Percentiles rank a stretch among this genome's conserved stretches.
phyloP scores from a whole-genome alignment of 495 filamentous ascomycete species.

The Beverwykella pulmonaria region DNA sequence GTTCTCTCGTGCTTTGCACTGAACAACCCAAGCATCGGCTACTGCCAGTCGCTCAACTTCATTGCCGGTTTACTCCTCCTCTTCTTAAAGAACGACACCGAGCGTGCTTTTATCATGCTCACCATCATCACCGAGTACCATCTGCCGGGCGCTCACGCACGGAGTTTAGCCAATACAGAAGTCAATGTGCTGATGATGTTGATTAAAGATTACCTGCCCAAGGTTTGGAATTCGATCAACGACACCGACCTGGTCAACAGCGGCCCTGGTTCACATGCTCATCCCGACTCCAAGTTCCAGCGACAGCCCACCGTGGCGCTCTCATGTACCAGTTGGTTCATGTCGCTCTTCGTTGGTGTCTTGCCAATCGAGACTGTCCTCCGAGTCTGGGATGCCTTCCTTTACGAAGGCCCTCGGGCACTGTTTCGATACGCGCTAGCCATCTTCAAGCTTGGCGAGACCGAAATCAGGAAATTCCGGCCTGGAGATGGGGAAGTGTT shows the following conservation, averaged over 20 bases:
- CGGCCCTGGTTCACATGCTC: constrained; percentile 35
- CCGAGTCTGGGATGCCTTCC: constrained; percentile 93
- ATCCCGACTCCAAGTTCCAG: constrained; percentile 41
- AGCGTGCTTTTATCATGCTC: constrained; percentile 92
- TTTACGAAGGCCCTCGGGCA: constrained; percentile 92
- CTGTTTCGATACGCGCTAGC: constrained; percentile 92
- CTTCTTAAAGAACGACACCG: constrained; percentile 75
- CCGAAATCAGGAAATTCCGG: constrained; percentile 73
- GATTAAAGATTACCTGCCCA: constrained; percentile 79
- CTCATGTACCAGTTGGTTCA: constrained; percentile 97
- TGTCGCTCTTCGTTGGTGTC: constrained; percentile 93
- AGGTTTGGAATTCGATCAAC: constrained; percentile 86
- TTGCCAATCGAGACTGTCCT: constrained; percentile 87
- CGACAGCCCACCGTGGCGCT: constrained; percentile 87
- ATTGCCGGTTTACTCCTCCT: constrained; percentile 93
- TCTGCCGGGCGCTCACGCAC: constrained; percentile 89
- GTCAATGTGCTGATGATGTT: constrained; percentile 89
- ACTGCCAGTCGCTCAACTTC: constrained; percentile 97
- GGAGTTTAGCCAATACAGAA: constrained; percentile 90
- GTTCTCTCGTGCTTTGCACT: constrained; percentile 89
- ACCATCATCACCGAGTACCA: constrained; percentile 87
- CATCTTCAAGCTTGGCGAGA: constrained; percentile 89
- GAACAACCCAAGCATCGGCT: constrained; percentile 86
- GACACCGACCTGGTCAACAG: constrained; percentile 62
- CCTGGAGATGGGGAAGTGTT: constrained; percentile 87